Evolutionary conservation across 306 rosid genomes (phyloP), one percentile per base, ranked within the genome.

Genomic region (Cucumis cinereus): DNA sequence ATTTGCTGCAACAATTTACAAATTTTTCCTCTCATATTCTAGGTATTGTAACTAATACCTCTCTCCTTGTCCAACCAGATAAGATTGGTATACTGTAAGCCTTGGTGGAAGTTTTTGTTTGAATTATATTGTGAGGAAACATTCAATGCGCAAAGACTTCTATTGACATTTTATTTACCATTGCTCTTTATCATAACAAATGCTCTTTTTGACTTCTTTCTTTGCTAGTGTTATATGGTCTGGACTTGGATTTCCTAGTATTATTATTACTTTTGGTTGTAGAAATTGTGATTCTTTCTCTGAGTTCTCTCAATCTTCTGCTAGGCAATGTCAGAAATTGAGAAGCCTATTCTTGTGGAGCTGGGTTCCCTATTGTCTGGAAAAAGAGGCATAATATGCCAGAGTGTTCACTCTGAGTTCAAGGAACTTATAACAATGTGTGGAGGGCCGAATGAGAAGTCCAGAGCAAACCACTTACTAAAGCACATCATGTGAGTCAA

Each of bases 391-490:
- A 84, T 94, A 77, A 87, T 91, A 60, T 91, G 98, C 83, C 87
- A 86, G 77, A 81, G 89, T 81, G 97, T 87, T 82, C 89, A 59
- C 76, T 78, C 78, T 54, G 98, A 91, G 83, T 90, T 94, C 86
- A 87, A 86, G 87, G 90, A 90, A 77, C 84, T 94, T 77, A 87
- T 90, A 26, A 47, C 55, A 24, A 90, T 91, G 96, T 91, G 93
- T 77, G 98, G 98, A 79, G 98, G 98, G 71, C 88, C 91, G 61
- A 83, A 84, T 52, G 98, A 94, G 82, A 91, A 90, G 77, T 87
- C 82, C 71, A 86, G 96, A 82, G 91, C 97, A 79, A 84, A 85
- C 57, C 83, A 79, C 41, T 83, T 94, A 78, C 86, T 90, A 71
- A 86, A 84, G 59, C 77, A 77, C 81, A 90, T 93, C 75, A 86